These are phyloP conservation scores for Apiotrichum domesticum DNA, from an alignment of 1,284 basidiomycete genomes.

Conservation along the genomic window DNA sequence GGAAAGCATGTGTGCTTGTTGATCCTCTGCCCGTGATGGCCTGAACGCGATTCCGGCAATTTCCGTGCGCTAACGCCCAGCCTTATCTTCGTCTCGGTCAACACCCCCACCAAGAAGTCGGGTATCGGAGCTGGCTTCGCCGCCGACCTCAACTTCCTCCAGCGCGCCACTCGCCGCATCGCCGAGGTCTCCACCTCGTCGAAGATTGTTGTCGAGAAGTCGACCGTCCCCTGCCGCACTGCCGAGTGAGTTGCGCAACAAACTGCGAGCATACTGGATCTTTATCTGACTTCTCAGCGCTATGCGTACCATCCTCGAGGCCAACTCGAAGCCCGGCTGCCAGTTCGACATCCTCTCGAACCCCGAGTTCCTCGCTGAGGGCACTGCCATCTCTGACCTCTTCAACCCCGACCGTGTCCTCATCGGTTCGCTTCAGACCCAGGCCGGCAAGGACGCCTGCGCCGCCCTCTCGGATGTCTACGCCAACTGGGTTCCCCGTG, in stretches of 20 bases:
- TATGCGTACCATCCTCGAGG: constrained; percentile 97
- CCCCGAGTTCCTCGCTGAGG: constrained; percentile 96
- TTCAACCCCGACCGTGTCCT: constrained; percentile 88
- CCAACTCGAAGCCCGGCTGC: constrained; percentile 86
- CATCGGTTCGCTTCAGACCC: constrained; percentile 87
- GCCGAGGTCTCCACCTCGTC: constrained; percentile 80
- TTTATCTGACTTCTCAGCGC: constrained; percentile 49
- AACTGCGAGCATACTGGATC: not conserved
- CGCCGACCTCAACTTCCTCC: constrained; percentile 96
- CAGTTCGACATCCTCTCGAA: constrained; percentile 98
- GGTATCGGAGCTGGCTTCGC: constrained; percentile 97
- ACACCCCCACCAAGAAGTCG: constrained; percentile 97
- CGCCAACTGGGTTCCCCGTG: constrained; percentile 85
- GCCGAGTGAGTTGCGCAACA: constrained; percentile 56
- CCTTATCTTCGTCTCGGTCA: constrained; percentile 58
- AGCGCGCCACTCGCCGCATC: constrained; percentile 91
- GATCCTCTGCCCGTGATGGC: too few relatives aligned
- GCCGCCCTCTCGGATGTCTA: constrained; percentile 72
- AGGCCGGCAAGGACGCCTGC: constrained; percentile 77
- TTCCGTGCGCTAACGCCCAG: constrained; percentile 11
- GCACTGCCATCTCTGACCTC: constrained; percentile 88
- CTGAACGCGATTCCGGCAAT: too few relatives aligned
- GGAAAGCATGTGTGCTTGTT: too few relatives aligned
- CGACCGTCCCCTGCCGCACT: constrained; percentile 95
- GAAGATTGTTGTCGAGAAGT: constrained; percentile 99